A percentile compares a stretch with the other conserved stretches of the same genome.
Conservation (phyloP, 306 rosid species). For the Glycine latifolia region DNA sequence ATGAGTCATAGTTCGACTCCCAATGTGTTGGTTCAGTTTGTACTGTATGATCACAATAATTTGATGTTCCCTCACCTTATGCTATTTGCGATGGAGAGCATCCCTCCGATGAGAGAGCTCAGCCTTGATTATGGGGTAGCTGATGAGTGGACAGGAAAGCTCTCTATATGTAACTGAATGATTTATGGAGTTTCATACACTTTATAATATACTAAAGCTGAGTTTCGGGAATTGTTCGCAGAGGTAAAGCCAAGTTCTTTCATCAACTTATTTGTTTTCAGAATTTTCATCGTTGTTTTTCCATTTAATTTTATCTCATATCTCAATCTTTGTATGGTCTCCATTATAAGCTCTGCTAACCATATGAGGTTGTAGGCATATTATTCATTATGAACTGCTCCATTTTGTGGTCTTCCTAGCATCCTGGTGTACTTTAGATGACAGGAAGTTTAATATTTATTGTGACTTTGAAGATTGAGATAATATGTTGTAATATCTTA, state of each 20-base stretch:
- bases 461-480: slow-evolving; percentile 2
- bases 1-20: slow-evolving; percentile 86
- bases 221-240: slow-evolving; percentile 47
- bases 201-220: slow-evolving; percentile 53
- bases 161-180: slow-evolving; percentile 76
- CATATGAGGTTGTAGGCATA: background rate
- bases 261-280: slow-evolving; percentile 3
- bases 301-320: background rate
- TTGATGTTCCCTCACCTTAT: slow-evolving; percentile 92
- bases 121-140: slow-evolving; percentile 96
- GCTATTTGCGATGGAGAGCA: slow-evolving; percentile 95
- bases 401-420: slow-evolving; percentile 14
- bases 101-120: slow-evolving; percentile 98
- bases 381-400: slow-evolving; percentile 23
- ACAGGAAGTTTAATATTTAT: slow-evolving; percentile 34
- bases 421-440: background rate
- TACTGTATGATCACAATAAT: slow-evolving; percentile 87
- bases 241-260: slow-evolving; percentile 56
- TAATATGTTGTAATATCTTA: slow-evolving; percentile 15
- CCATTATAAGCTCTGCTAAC: slow-evolving; percentile 19
- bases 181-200: slow-evolving; percentile 45
- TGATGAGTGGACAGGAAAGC: slow-evolving; percentile 75
- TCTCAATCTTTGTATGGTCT: slow-evolving; percentile 32
- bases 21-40: slow-evolving; percentile 86
- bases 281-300: background rate